Evolutionary conservation across 2,329 filamentous ascomycete genomes (phyloP).

Genomic region (Talaromyces sp.): DNA sequence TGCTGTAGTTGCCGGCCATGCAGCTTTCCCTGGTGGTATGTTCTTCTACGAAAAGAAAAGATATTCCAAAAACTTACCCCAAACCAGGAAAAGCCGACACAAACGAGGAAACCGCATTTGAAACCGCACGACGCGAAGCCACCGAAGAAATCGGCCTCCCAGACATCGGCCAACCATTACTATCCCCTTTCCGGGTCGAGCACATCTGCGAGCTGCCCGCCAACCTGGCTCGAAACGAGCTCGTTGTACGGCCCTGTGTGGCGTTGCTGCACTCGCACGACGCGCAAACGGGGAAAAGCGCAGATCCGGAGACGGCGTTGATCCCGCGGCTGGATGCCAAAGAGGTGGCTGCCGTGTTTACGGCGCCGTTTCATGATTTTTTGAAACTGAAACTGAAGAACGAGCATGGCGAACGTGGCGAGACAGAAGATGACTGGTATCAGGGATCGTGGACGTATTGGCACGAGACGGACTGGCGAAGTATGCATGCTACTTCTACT

Average conservation of each 20-base stretch:
- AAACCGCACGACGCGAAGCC: conserved; percentile 84
- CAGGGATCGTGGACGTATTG: conserved; percentile 74
- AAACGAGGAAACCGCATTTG: conserved; percentile 55
- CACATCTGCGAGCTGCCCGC: conserved; percentile 80
- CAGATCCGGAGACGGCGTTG: conserved; percentile 62
- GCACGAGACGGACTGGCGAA: conserved; percentile 71
- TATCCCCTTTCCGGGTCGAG: conserved; percentile 75
- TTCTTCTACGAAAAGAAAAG: neutral
- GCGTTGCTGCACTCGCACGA: conserved; percentile 67
- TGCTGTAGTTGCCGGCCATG: conserved; percentile 65
- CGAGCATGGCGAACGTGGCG: conserved; percentile 39
- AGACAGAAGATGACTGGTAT: conserved; percentile 67
- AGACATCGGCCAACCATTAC: conserved; percentile 62
- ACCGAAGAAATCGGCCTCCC: conserved; percentile 91
- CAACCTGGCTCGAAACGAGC: conserved; percentile 66
- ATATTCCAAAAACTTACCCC: neutral
- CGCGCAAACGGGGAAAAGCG: conserved; percentile 35
- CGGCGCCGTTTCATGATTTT: conserved; percentile 81
- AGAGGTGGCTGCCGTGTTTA: conserved; percentile 92
- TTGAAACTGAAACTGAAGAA: conserved; percentile 55
- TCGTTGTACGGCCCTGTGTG: conserved; percentile 71
- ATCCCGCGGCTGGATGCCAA: conserved; percentile 79
- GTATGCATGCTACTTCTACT: conserved; percentile 21
- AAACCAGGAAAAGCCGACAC: conserved; percentile 50
- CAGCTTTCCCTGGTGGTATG: conserved; percentile 75